Percentiles rank a stretch among this genome's conserved stretches.
phyloP scores from a whole-genome alignment of 306 rosid genomes.

The Medicago ruthenica region DNA sequence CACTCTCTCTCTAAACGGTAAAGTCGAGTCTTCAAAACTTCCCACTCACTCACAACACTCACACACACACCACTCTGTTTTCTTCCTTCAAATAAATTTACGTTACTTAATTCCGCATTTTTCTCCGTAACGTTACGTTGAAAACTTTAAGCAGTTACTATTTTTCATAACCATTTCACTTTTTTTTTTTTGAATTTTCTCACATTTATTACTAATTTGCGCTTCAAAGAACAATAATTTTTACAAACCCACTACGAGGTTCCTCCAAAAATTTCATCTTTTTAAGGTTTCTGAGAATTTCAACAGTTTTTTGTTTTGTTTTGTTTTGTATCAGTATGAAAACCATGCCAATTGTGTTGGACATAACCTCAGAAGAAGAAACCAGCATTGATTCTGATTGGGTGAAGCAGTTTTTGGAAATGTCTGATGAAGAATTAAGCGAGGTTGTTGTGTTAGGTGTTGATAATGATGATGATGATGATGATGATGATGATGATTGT shows the following conservation, averaged over 20 bases:
- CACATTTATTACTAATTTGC: neutral
- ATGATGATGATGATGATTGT: conserved; percentile 62
- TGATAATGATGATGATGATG: conserved; percentile 53
- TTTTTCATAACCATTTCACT: neutral
- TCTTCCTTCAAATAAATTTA: too few relatives aligned
- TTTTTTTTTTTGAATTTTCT: neutral
- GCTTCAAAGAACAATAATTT: neutral
- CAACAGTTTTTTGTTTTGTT: neutral
- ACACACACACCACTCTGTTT: too few relatives aligned
- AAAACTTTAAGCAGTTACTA: too few relatives aligned
- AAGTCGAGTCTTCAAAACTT: too few relatives aligned
- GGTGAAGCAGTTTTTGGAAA: conserved; percentile 52
- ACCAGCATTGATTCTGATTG: conserved; percentile 43
- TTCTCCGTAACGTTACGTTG: too few relatives aligned
- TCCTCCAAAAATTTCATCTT: neutral
- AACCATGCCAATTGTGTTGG: conserved; percentile 42
- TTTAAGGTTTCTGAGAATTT: neutral
- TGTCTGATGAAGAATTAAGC: conserved; percentile 33
- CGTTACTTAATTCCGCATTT: too few relatives aligned
- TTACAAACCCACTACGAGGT: neutral
- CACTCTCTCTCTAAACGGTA: too few relatives aligned
- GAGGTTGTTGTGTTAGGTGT: conserved; percentile 52
- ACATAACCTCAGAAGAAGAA: conserved; percentile 65
- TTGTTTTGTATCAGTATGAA: conserved; percentile 36
- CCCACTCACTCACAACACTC: too few relatives aligned